Evolutionary conservation across 768 basidiomycete genomes (phyloP), one percentile per base, ranked within the genome.

Genomic region (Pleurotus salmoneostramineus): DNA sequence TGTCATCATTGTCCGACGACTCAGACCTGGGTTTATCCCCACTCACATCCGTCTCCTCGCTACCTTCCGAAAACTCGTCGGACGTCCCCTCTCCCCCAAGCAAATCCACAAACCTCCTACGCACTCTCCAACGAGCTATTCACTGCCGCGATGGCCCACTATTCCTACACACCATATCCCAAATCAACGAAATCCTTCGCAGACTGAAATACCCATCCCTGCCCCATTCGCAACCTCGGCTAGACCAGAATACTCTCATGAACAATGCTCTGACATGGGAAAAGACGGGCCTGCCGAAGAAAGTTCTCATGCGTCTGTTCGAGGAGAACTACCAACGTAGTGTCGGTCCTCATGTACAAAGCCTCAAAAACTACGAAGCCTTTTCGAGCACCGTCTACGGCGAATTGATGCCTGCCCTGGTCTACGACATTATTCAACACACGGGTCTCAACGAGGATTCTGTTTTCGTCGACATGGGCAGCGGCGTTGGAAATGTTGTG

Each of bases 301-400:
- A 81, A 35, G 81, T 95, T 2, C 75, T 89, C 58, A 79, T 85
- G 74, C 85, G 88, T 43, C 82, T 96, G 49, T 78, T 91, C 54
- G 93, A 95, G 45, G 94, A 98, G 75, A 91, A 88, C 37, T 98
- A 99, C 66, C 93, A 98, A 66, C 84, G 97, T 31, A 84, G 86
- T 14, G 95, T 98, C 1, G 95, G 95, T 4, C 97, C 97, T 0
- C 84, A 91, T 64, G 84, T 95, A n/a, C 83, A 84, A 54, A 82
- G 80, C 57, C 79, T 98, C 56, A 87, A 82, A 65, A 83, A 87
- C 63, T 95, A 98, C 69, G 82, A 84, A 64, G 84, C 91, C 33
- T 87, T 95, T 76, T 86, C 90, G 56, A 88, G 87, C 65, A 87
- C 88, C 54, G 91, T 90, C 31, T 98, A 94, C 65, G 96, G 91